A percentile compares a stretch with the other conserved stretches of the same genome.
Conservation (phyloP, 1,284 basidiomycete species). For the Cystobasidium pallidum region DNA sequence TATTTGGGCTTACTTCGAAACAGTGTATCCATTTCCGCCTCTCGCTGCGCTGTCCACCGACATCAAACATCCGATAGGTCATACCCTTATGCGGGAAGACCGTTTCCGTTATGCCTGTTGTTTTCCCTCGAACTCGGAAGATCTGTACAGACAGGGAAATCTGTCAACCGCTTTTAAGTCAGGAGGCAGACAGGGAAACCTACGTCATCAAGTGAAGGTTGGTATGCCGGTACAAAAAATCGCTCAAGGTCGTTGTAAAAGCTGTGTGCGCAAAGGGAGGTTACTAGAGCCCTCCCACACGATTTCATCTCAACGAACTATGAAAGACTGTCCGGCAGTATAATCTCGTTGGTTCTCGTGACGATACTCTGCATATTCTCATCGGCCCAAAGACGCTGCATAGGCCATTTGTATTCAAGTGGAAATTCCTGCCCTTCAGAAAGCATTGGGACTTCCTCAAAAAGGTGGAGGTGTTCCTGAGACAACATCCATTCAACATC, state of each 20-base stretch:
- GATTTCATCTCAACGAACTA: conserved; percentile 59
- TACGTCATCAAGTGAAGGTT: conserved; percentile 68
- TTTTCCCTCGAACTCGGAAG: conserved; percentile 79
- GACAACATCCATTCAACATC: neutral
- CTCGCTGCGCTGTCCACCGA: conserved; percentile 85
- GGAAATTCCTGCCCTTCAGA: conserved; percentile 81
- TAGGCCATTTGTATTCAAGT: conserved; percentile 64
- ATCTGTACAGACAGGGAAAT: conserved; percentile 59
- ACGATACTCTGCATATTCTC: conserved; percentile 72
- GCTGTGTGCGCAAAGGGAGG: conserved; percentile 52
- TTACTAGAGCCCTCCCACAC: too few relatives aligned
- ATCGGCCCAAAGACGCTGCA: conserved; percentile 78
- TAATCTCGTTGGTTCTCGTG: conserved; percentile 77
- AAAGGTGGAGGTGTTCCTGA: conserved; percentile 61
- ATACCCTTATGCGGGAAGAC: conserved; percentile 64
- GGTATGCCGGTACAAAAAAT: conserved; percentile 60
- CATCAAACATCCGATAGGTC: conserved; percentile 71
- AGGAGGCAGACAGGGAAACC: too few relatives aligned
- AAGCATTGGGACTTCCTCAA: conserved; percentile 72
- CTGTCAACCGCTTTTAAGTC: conserved; percentile 59
- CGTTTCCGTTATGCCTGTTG: conserved; percentile 93
- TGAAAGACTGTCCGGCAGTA: conserved; percentile 74
- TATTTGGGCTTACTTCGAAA: conserved; percentile 44
- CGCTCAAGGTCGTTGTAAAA: conserved; percentile 70
- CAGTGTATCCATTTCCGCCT: conserved; percentile 71